Percentiles rank a stretch among this genome's conserved stretches.
These are phyloP conservation scores for Neurospora cerealis DNA, from an alignment of 495 filamentous ascomycete species.

Conservation along the genomic window DNA sequence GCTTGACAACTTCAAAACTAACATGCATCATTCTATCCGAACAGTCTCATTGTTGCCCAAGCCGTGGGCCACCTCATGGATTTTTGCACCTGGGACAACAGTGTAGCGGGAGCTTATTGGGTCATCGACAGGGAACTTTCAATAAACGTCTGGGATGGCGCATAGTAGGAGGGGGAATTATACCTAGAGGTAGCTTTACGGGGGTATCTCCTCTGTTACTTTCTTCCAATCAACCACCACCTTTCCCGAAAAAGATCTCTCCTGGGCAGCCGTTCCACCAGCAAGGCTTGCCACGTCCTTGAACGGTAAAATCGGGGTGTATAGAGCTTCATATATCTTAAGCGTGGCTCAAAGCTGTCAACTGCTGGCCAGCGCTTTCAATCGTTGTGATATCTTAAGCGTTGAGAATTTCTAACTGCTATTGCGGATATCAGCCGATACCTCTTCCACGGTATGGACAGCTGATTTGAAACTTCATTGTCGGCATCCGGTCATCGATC, in stretches of 20 bases:
- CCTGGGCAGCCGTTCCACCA: too few species aligned
- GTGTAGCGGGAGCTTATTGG: not conserved
- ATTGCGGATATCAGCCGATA: not conserved
- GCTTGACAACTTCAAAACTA: not conserved
- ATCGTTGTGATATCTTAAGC: not conserved
- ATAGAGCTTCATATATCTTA: not conserved
- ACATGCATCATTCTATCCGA: not conserved
- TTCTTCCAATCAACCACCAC: too few species aligned
- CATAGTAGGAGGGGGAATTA: too few species aligned
- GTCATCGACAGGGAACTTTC: not conserved
- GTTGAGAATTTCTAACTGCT: not conserved
- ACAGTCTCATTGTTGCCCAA: not conserved
- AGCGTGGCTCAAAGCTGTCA: not conserved
- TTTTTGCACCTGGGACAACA: not conserved
- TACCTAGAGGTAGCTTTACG: too few species aligned
- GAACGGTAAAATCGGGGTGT: too few species aligned
- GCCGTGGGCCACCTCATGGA: not conserved
- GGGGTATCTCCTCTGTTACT: too few species aligned
- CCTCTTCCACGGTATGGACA: not conserved
- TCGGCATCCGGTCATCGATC: not conserved
- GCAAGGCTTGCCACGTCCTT: too few species aligned
- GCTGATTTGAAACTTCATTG: not conserved
- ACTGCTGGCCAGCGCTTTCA: too few species aligned
- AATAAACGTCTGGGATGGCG: not conserved
- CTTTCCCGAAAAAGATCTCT: too few species aligned